Conservation (phyloP, 73 alveolate species). For the Tetrahymena elliotti region DNA sequence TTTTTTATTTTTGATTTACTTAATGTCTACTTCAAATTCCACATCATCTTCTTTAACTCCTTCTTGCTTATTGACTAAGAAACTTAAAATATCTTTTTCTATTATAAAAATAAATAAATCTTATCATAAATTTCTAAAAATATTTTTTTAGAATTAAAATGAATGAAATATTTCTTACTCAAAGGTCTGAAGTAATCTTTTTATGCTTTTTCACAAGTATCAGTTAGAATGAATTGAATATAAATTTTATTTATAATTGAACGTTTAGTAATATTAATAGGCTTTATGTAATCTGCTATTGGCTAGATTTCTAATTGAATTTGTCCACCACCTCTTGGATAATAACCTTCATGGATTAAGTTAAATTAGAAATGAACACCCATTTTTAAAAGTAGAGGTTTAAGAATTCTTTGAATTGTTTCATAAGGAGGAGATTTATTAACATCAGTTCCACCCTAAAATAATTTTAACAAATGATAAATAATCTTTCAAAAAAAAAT, state of each 20-base stretch:
- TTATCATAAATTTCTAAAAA: no score
- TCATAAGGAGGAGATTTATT: not conserved
- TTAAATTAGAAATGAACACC: not conserved
- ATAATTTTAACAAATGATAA: not conserved
- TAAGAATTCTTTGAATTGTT: not conserved
- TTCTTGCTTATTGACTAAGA: not conserved
- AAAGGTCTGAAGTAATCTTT: not conserved
- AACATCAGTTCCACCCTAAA: not conserved
- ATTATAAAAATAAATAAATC: not conserved
- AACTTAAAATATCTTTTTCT: not conserved
- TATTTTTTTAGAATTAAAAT: no score
- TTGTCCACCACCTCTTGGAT: not conserved
- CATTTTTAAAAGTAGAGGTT: not conserved
- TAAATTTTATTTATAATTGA: not conserved
- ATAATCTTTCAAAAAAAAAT: no score
- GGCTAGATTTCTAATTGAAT: not conserved
- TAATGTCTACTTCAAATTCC: not conserved
- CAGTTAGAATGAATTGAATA: not conserved
- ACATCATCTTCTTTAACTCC: not conserved
- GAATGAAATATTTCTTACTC: not conserved
- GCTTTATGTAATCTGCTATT: not conserved
- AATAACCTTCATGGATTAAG: not conserved
- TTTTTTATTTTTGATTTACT: not conserved
- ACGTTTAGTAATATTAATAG: not conserved
- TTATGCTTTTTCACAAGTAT: not conserved